Evolutionary conservation across 2,329 filamentous ascomycete genomes (phyloP), one percentile per base, ranked within the genome.

Genomic region (Tetracladium maxilliforme): DNA sequence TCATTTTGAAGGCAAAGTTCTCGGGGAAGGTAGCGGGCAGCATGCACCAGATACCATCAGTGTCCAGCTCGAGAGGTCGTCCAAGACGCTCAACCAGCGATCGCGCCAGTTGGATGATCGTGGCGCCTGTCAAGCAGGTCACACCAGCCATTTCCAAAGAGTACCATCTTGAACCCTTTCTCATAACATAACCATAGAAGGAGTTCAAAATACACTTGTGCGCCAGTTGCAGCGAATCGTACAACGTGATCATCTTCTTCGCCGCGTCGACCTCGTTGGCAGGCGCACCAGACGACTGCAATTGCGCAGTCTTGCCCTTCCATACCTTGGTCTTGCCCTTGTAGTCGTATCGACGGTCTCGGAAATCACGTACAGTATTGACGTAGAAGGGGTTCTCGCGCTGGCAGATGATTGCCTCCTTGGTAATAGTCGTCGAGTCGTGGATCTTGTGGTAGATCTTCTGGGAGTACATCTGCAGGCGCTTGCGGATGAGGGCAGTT

Each of bases 391-490:
- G 90, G 33, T 98, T 98, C 46, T 98, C 90, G 34, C 90, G 70
- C 45, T 98, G 90, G 43, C 90, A 98, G 41, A 98, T 95, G 45
- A 98, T 94, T 8, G 92, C 90, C 49, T 98, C 90, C 27, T 86
- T 73, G 33, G 90, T 77, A 30, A 92, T 90, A 0, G 82, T 95
- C 24, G 77, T 92, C 9, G 81, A 79, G 33, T 95, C 90, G 49
- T 92, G 86, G 31, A 98, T 95, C 50, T 95, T 98, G 63, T 98
- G 90, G 46, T 98, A 98, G 34, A 98, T 92, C 54, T 98, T 98
- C 49, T 95, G 92, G 43, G 83, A 92, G 56, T 92, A 98, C 17
- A 84, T 66, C 35, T 87, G 83, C 23, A 98, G 57, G 17, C 90
- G 74, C 44, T 95, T 98, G 38, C 83, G 78, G 24, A 92, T 63